Base-by-base conservation (phyloP, 116 monocot genomes). In the Dioscorea cayenensis region DNA sequence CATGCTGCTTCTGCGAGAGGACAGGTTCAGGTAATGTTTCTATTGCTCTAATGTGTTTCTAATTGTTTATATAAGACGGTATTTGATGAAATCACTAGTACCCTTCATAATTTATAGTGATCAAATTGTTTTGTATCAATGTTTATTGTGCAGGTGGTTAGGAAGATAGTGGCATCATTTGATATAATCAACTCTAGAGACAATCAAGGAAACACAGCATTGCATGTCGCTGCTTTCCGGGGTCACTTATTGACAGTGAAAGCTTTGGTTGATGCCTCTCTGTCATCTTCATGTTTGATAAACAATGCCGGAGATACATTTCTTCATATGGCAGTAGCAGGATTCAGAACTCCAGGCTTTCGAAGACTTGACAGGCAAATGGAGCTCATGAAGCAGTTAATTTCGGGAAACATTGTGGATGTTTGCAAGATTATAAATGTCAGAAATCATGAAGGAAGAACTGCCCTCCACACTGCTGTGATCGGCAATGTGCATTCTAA, bases 1-100 rank as follows among this genome's bases (percentile, higher is more conserved):
- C 97, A 97, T 78, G 81, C 97, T 28, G 97, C 97, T 36, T 75
- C 93, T 16, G 92, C 68, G 1, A 78, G 86, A 75, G 97, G 93
- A n/a, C 97, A 90, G 70, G 75, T 88, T 74, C 81, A 97, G 88
- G 95, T 96, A 69, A 77, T 72, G n/a, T 28, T 75, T 48, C 38
- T 9, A 38, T 5, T 38, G 38, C 38, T 38, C 38, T 2, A 38
- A 38, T 38, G 38, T 6, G 36, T 22, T 18, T 35, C 36, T n/a
- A 36, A 10, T 37, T 66, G 6, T 18, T 18, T 32, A 12, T 5
- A n/a, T n/a, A 32, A 32, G 43, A 43, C 12, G 43, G 3, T 43
- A 7, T 43, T 43, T 6, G 43, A 43, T 43, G 43, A 43, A 32
- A 32, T 32, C 32, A 32, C 4, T 4, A 32, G 32, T 32, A 32